These are phyloP conservation scores for Amanita jacksonii DNA, from an alignment of 768 basidiomycete species.

Conservation along the genomic window DNA sequence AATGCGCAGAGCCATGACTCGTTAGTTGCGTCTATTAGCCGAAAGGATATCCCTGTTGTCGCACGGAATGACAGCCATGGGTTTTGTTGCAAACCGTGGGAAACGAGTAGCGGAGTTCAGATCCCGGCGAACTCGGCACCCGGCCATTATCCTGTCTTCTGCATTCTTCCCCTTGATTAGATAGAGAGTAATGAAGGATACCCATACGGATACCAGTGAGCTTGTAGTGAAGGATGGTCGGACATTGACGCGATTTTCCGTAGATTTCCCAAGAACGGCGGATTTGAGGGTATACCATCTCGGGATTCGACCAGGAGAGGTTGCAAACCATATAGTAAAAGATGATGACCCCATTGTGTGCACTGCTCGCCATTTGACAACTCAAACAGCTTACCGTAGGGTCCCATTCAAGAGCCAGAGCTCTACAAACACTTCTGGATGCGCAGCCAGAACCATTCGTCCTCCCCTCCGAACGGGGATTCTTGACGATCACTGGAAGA, in stretches of 20 bases:
- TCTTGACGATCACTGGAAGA: slow-evolving; percentile 61
- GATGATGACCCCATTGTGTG: no score
- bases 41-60: no score
- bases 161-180: slow-evolving; percentile 1
- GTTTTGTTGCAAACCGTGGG: no score
- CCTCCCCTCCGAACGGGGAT: slow-evolving; percentile 65
- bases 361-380: no score
- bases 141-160: no score
- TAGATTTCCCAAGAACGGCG: slow-evolving; percentile 70
- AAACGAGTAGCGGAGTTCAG: no score
- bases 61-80: no score
- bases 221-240: slow-evolving; percentile 10
- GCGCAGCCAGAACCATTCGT: slow-evolving; percentile 48
- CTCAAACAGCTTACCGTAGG: slow-evolving; percentile 60
- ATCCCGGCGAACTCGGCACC: no score
- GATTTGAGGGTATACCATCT: slow-evolving; percentile 76
- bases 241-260: slow-evolving; percentile 1
- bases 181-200: slow-evolving; percentile 43
- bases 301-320: slow-evolving; percentile 64
- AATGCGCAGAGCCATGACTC: no score
- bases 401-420: slow-evolving; percentile 53
- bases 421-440: slow-evolving; percentile 54
- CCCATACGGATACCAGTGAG: slow-evolving; percentile 59
- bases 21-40: no score
- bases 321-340: slow-evolving; percentile 77